Base-by-base conservation (phyloP, 179 eudicot genomes). In the Vitellaria paradoxa region DNA sequence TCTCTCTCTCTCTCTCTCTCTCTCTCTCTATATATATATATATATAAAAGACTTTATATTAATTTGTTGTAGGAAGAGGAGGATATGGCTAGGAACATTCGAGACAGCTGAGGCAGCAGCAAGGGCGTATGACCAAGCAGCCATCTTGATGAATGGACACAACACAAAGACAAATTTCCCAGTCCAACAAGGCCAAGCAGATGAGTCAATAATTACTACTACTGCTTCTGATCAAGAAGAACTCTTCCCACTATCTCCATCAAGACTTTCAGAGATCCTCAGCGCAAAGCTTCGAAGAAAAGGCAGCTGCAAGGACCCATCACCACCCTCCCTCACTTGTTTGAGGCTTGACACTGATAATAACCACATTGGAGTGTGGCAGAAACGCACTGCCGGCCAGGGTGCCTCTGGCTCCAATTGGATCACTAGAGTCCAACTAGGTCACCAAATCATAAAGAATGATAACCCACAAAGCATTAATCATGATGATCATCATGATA, bases 51-150 rank as follows among this genome's bases (percentile, higher is more conserved):
- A n/a, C n/a, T n/a, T n/a, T n/a, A 8, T 1, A 20, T n/a, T 15
- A 18, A 1, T 64, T 57, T 73, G 10, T 49, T 67, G 21, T 21
- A 92, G 97, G 83, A 92, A 92, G 84, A 89, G 88, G 74, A 86
- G 97, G 86, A 88, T 90, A 8, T 92, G 94, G 93, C 76, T 92
- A 57, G 94, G 94, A 11, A 92, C 93, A 49, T 90, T 86, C 53
- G 93, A 91, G 83, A 90, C 97, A 5, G 91, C 97, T 7, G 97
- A 92, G 77, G 97, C 89, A 55, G 97, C 97, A 18, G 97, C 97
- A 3, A 77, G 85, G 57, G 97, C 97, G 52, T 92, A 92, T 70
- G 97, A 92, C 68, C 83, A 92, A 83, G 97, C 97, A 12, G 92
- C 94, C 59, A 86, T 92, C 60, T 47, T 90, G 52, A 89, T 92